A percentile compares a stretch with the other conserved stretches of the same genome.
phyloP scores from a whole-genome alignment of 176 grass and related monocot genomes.

The Ensete glaucum region DNA sequence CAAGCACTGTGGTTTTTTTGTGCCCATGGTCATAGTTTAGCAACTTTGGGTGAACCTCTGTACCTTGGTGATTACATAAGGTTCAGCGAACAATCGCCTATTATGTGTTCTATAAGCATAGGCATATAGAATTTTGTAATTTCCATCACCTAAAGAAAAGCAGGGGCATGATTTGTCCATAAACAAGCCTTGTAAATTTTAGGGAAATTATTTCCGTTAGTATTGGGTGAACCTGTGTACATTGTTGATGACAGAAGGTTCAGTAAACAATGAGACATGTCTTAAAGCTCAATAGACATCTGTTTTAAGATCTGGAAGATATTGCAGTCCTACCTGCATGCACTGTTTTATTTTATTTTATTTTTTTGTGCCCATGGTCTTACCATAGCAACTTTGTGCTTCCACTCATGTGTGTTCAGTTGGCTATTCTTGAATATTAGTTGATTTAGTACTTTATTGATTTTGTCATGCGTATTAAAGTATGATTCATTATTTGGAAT shows the following conservation, averaged over 20 bases:
- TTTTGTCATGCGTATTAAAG: too few species aligned
- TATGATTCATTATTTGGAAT: neutral
- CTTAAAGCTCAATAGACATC: neutral
- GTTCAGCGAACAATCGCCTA: neutral
- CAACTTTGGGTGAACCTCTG: slow-evolving; percentile 10
- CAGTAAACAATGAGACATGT: slow-evolving; percentile 66
- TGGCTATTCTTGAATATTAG: too few species aligned
- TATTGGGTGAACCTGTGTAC: slow-evolving; percentile 60
- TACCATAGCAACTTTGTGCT: neutral
- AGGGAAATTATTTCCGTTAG: slow-evolving; percentile 32
- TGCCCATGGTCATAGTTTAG: too few species aligned
- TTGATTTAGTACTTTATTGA: too few species aligned
- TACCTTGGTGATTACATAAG: neutral
- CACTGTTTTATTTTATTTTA: too few species aligned
- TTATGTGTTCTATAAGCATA: neutral
- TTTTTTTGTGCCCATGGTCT: too few species aligned
- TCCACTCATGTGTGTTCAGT: too few species aligned
- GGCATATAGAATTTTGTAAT: neutral
- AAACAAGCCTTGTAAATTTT: slow-evolving; percentile 41
- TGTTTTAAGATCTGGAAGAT: neutral
- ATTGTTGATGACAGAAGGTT: slow-evolving; percentile 50
- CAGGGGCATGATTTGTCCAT: slow-evolving; percentile 18
- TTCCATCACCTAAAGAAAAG: neutral
- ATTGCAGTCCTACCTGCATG: neutral
- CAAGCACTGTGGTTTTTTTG: too few species aligned